phyloP scores from a whole-genome alignment of 139 green algal genomes.

The Haematococcus lacustris region DNA sequence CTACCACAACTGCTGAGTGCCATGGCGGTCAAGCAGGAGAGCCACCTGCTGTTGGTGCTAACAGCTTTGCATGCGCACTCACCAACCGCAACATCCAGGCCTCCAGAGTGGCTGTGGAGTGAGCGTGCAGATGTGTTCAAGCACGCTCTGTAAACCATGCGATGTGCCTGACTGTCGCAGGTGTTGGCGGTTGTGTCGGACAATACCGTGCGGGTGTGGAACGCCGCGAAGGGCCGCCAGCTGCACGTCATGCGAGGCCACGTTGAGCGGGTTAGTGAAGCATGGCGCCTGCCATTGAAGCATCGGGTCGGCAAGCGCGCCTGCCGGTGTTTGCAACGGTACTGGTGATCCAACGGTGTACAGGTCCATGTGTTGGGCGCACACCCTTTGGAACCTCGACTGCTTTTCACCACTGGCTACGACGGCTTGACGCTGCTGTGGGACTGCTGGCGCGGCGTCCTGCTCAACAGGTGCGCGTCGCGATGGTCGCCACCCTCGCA shows the following conservation, averaged over 20 bases:
- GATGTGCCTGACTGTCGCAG: conserved; percentile 4
- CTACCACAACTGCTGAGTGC: no score
- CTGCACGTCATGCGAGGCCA: conserved; percentile 15
- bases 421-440: conserved; percentile 64
- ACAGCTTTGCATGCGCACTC: no score
- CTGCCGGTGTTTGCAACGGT: no score
- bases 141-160: no score
- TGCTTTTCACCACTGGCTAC: conserved; percentile 66
- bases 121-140: no score
- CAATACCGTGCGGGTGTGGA: conserved; percentile 45
- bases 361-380: conserved; percentile 57
- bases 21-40: no score
- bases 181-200: conserved; percentile 17
- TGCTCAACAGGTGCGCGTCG: conserved; percentile 30
- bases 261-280: conserved; percentile 9
- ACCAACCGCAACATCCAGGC: no score
- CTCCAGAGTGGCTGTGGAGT: no score
- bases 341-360: no score
- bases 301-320: no score
- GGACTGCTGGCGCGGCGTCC: conserved; percentile 41
- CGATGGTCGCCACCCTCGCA: not conserved
- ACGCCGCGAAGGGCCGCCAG: conserved; percentile 13
- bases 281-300: no score
- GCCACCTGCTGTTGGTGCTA: no score
- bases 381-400: conserved; percentile 53